phyloP scores from a whole-genome alignment of 331 rosid species.

The Quercus phellos region DNA sequence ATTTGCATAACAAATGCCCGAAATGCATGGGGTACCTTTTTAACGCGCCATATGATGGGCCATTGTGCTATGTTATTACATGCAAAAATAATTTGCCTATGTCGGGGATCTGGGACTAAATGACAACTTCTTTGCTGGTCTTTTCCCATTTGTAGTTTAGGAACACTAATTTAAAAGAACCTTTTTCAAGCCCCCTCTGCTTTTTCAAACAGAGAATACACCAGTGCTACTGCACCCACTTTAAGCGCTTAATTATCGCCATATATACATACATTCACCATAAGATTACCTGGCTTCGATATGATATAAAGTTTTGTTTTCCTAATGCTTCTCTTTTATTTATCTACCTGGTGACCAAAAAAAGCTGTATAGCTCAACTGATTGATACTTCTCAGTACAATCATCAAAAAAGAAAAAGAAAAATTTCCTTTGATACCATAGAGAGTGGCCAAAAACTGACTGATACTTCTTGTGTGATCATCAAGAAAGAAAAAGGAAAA shows the following conservation, averaged over 20 bases:
- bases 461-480: no score
- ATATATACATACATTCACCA: neutral
- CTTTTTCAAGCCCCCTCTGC: constrained; percentile 20
- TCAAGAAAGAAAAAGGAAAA: no score
- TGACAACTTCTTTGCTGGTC: constrained; percentile 35
- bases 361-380: neutral
- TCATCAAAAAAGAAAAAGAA: neutral
- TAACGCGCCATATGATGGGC: constrained; percentile 22
- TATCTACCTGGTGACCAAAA: no score
- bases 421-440: no score
- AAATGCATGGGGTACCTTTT: constrained; percentile 41
- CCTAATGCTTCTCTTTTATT: neutral
- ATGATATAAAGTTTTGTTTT: neutral
- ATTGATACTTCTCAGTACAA: fast-evolving
- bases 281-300: neutral
- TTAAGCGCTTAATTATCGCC: neutral
- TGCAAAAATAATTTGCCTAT: constrained; percentile 38
- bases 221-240: neutral
- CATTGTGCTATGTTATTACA: constrained; percentile 20
- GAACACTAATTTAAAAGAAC: constrained; percentile 22
- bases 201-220: constrained; percentile 7
- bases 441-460: no score
- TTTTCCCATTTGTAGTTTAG: constrained; percentile 28
- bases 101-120: constrained; percentile 52
- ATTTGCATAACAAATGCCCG: constrained; percentile 37